These are phyloP conservation scores for Hygrocybe coccinea DNA, from an alignment of 768 basidiomycete genomes.

Conservation along the genomic window DNA sequence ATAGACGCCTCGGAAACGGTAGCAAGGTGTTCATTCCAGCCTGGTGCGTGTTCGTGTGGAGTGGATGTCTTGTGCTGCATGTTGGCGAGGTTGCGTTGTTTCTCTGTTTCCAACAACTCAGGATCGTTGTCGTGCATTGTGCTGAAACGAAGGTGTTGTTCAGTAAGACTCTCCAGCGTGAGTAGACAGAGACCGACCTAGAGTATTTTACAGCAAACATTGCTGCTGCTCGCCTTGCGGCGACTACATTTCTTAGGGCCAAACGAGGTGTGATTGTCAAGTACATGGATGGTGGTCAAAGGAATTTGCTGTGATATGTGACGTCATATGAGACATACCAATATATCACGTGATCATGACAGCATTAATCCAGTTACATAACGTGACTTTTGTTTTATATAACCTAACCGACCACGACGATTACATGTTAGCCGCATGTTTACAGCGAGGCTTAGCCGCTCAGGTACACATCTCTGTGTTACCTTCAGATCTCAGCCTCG, in stretches of 20 bases:
- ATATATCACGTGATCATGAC: background rate
- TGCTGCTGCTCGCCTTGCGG: background rate
- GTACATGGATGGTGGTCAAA: background rate
- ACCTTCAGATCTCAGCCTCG: too few species aligned
- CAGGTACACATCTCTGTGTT: too few species aligned
- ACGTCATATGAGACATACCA: background rate
- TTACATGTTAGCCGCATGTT: background rate
- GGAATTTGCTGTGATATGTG: background rate
- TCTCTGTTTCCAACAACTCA: conserved; percentile 53
- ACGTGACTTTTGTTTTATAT: too few species aligned
- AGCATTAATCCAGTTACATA: background rate
- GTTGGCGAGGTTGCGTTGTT: conserved; percentile 43
- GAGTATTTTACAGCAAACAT: background rate
- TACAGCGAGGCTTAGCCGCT: background rate
- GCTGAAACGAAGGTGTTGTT: conserved; percentile 21
- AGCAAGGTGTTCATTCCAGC: conserved; percentile 69
- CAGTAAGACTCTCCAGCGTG: background rate
- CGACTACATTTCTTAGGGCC: background rate
- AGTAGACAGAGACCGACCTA: background rate
- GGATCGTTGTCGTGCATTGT: conserved; percentile 60
- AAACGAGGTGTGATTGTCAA: background rate
- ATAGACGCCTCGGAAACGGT: conserved; percentile 59
- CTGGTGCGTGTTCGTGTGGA: conserved; percentile 52
- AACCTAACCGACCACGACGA: too few species aligned
- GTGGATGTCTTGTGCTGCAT: conserved; percentile 45